Conservation (phyloP, 2,329 filamentous ascomycete genomes). For the Plectosphaerella cucumerina region DNA sequence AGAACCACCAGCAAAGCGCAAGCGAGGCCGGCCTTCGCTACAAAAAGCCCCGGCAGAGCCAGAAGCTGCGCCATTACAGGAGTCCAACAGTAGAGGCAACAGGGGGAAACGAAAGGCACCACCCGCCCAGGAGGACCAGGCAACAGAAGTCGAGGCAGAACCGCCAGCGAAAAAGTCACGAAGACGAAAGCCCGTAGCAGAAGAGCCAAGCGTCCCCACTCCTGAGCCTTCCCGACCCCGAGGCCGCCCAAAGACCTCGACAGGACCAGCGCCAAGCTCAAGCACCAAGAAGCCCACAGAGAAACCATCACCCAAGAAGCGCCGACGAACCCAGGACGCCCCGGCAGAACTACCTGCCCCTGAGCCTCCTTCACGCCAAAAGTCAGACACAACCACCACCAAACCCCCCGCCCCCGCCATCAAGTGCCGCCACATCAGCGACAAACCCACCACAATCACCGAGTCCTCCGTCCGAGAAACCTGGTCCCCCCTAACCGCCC, state of each 20-base stretch:
- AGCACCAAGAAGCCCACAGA: neutral
- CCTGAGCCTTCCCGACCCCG: neutral
- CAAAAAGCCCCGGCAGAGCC: constrained; percentile 7
- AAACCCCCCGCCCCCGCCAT: constrained; percentile 19
- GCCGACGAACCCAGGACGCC: constrained; percentile 2
- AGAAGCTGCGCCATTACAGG: neutral
- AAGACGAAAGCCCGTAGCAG: constrained; percentile 1
- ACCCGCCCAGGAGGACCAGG: neutral
- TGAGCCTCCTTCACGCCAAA: neutral
- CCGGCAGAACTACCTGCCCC: constrained; percentile 7
- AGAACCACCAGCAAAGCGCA: constrained; percentile 12
- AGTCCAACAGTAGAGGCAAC: neutral
- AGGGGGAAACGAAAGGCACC: constrained; percentile 3
- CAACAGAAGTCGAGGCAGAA: constrained; percentile 9
- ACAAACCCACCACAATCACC: constrained; percentile 51
- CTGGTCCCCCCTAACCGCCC: constrained; percentile 55
- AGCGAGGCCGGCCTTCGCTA: constrained; percentile 22
- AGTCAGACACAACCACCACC: constrained; percentile 13
- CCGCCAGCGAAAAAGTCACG: constrained; percentile 3
- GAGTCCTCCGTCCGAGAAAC: constrained; percentile 63
- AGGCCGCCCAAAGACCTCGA: constrained; percentile 8
- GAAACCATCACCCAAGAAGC: constrained; percentile 6
- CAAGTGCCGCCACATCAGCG: constrained; percentile 47
- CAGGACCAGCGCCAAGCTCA: neutral
- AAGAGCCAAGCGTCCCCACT: neutral